Base-by-base conservation (phyloP, 2,329 filamentous ascomycete species). In the Fusarium udum region DNA sequence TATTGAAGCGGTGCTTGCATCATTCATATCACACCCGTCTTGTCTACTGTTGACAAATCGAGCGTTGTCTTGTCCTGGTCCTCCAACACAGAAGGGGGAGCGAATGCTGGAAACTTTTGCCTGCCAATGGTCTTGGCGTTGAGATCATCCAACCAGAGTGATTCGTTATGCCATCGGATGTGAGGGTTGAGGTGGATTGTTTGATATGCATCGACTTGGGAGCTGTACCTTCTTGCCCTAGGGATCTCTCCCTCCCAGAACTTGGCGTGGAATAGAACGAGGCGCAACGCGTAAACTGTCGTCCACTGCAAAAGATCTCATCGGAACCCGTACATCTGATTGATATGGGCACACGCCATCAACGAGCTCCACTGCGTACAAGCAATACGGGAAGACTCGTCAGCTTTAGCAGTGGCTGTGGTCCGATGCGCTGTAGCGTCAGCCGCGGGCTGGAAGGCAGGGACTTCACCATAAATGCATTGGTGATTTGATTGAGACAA, bases 301-400 rank as follows among this genome's bases (percentile, higher is more conserved):
- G 51, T 58, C 11, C 13, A n/a, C 39, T 18, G 34, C 31, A 28
- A 55, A 43, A 48, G 40, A 37, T 45, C 48, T 61, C 40, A 58
- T 46, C 52, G 45, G 51, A 45, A 73, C 48, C 43, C 56, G 45
- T 51, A 51, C 40, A 40, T 49, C 24, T 51, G 40, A 40, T 34
- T 20, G 40, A 51, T 49, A 31, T 40, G 34, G 49, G 36, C 45
- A 36, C n/a, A 45, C n/a, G 37, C 42, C 24, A 67, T 57, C 28
- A 24, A 66, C 11, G 37, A 59, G 67, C 61, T 61, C 64, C 62
- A 62, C 68, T 69, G 37, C 31, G 22, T 26, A 42, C 49, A 39
- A 46, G 20, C 42, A 64, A 73, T 69, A 75, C 43, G 69, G 69
- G 55, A 59, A 58, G 56, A 67, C 61, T 75, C 72, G 72, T 74